Percentiles rank a stretch among this genome's conserved stretches.
These are phyloP conservation scores for Leersia perrieri DNA, from an alignment of 176 grass and related monocot species.

Conservation along the genomic window DNA sequence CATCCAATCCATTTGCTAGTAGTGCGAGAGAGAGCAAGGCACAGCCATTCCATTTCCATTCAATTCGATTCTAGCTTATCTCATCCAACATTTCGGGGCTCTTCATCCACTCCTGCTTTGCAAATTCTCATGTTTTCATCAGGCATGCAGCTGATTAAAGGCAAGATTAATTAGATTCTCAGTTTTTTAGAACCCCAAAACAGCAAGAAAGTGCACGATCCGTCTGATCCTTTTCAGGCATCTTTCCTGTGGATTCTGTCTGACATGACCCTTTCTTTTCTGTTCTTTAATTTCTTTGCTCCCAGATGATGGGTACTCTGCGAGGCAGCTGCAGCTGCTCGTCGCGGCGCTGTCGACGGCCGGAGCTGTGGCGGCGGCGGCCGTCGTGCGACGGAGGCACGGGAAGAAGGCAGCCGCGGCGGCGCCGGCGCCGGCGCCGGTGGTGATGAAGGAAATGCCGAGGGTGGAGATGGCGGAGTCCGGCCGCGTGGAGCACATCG, in stretches of 20 bases:
- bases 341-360: slow-evolving; percentile 34
- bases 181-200: too few relatives aligned
- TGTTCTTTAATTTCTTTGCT: not conserved
- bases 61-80: not conserved
- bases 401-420: not conserved
- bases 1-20: not conserved
- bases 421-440: not conserved
- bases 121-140: not conserved
- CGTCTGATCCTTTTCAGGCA: not conserved
- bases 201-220: not conserved
- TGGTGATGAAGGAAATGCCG: slow-evolving; percentile 32
- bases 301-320: slow-evolving; percentile 25
- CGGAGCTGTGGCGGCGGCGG: slow-evolving; percentile 3
- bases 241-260: not conserved
- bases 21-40: too few relatives aligned
- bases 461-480: slow-evolving; percentile 26
- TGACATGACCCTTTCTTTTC: not conserved
- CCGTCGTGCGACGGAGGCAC: not conserved
- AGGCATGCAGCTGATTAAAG: not conserved
- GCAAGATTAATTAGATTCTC: not conserved
- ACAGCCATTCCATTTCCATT: not conserved
- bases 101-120: not conserved
- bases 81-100: not conserved
- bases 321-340: slow-evolving; percentile 30
- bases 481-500: slow-evolving; percentile 47